A percentile compares a stretch with the other conserved stretches of the same genome.
Conservation (phyloP, 1,139 yeast genomes). For the Hyphopichia khmerensis region DNA sequence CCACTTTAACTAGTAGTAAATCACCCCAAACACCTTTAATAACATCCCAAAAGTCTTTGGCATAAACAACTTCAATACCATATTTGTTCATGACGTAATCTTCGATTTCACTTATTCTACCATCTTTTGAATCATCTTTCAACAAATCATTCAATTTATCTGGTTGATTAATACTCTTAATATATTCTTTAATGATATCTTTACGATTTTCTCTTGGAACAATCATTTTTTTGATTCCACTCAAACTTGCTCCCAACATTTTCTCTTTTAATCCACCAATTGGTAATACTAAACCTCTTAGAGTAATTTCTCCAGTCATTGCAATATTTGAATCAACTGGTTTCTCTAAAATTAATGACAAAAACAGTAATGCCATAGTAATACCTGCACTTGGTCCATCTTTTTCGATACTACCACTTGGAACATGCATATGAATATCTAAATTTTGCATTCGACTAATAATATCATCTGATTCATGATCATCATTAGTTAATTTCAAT, state of each 20-base stretch:
- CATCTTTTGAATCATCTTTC: slow-evolving; percentile 30
- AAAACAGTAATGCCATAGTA: slow-evolving; percentile 79
- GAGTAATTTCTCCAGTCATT: slow-evolving; percentile 92
- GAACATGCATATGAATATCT: slow-evolving; percentile 83
- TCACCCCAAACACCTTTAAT: slow-evolving; percentile 66
- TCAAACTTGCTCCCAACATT: slow-evolving; percentile 78
- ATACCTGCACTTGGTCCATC: slow-evolving; percentile 96
- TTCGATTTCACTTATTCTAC: slow-evolving; percentile 37
- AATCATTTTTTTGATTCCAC: slow-evolving; percentile 58
- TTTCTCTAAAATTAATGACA: slow-evolving; percentile 66
- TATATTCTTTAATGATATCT: slow-evolving; percentile 64
- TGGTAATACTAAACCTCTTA: slow-evolving; percentile 81
- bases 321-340: slow-evolving; percentile 73
- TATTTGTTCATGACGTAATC: slow-evolving; percentile 47
- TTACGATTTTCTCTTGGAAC: slow-evolving; percentile 70
- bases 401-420: slow-evolving; percentile 83
- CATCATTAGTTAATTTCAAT: slow-evolving; percentile 22
- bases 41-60: slow-evolving; percentile 78
- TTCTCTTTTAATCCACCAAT: slow-evolving; percentile 91
- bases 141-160: slow-evolving; percentile 31
- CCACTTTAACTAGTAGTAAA: slow-evolving; percentile 29
- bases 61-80: slow-evolving; percentile 61
- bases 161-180: slow-evolving; percentile 30
- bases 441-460: slow-evolving; percentile 48
- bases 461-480: slow-evolving; percentile 17